These are phyloP conservation scores for Paulownia fortunei DNA, from an alignment of 257 asterid species.

Conservation along the genomic window DNA sequence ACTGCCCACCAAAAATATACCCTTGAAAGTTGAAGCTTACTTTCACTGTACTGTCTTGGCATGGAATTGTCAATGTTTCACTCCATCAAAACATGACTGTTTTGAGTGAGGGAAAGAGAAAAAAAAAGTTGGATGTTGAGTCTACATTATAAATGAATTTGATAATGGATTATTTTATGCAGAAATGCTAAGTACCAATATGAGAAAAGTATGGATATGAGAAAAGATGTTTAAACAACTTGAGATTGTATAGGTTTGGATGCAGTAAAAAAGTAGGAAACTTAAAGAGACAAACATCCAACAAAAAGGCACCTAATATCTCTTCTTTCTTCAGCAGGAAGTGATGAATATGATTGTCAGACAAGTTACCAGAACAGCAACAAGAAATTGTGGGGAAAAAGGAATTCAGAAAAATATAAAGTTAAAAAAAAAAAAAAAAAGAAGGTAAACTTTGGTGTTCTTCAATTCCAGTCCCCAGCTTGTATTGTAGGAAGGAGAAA, in stretches of 20 bases:
- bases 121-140: neutral
- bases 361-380: constrained; percentile 41
- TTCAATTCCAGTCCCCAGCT: neutral
- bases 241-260: constrained; percentile 1
- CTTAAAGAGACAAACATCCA: constrained; percentile 26
- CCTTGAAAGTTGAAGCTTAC: constrained; percentile 26
- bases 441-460: neutral
- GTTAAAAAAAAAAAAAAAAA: neutral
- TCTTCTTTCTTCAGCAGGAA: constrained; percentile 41
- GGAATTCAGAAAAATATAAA: neutral
- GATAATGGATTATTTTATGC: constrained; percentile 30
- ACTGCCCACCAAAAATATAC: neutral
- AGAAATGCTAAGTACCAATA: neutral
- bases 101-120: neutral
- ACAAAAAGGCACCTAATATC: constrained; percentile 29
- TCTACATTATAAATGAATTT: neutral
- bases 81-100: neutral
- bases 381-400: constrained; percentile 17
- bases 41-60: constrained; percentile 24
- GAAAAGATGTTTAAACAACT: too few relatives aligned
- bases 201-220: too few relatives aligned
- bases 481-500: neutral
- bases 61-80: constrained; percentile 5
- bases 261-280: constrained; percentile 20
- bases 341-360: constrained; percentile 49